Conservation (phyloP, 2,329 filamentous ascomycete species). For the Aspergillus texensis region DNA sequence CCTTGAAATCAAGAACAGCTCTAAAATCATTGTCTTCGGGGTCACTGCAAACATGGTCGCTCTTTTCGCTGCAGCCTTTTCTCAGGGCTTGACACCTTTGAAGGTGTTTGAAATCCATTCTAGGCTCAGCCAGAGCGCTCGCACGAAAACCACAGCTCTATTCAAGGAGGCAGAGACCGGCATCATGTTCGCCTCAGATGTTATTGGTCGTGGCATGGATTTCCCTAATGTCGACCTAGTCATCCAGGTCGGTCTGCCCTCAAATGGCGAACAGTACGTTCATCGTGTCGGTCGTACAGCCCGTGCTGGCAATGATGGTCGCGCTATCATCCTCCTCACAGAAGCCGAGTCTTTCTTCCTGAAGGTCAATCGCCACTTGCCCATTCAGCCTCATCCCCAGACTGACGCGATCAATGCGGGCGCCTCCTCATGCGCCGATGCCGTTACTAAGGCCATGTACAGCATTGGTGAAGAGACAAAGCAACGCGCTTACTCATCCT, state of each 20-base stretch:
- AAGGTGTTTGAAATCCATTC: constrained; percentile 70
- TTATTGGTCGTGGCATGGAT: constrained; percentile 54
- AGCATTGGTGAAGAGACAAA: constrained; percentile 35
- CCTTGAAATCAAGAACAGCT: constrained; percentile 48
- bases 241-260: constrained; percentile 54
- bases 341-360: constrained; percentile 57
- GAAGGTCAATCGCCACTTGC: constrained; percentile 51
- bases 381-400: constrained; percentile 53
- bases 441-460: constrained; percentile 33
- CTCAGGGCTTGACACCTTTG: constrained; percentile 34
- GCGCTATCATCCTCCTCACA: constrained; percentile 57
- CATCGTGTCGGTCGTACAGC: constrained; percentile 64
- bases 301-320: constrained; percentile 56
- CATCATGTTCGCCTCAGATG: constrained; percentile 55
- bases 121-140: constrained; percentile 67
- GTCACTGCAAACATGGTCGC: constrained; percentile 69
- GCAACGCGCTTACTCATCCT: constrained; percentile 41
- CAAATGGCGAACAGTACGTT: constrained; percentile 55
- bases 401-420: constrained; percentile 41
- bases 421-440: constrained; percentile 34
- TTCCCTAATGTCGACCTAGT: constrained; percentile 55
- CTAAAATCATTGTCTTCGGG: constrained; percentile 90
- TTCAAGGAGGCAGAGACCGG: constrained; percentile 43
- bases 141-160: constrained; percentile 60
- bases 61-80: constrained; percentile 62